Conservation (phyloP, 1,284 basidiomycete species). For the Golubevia pallescens region DNA sequence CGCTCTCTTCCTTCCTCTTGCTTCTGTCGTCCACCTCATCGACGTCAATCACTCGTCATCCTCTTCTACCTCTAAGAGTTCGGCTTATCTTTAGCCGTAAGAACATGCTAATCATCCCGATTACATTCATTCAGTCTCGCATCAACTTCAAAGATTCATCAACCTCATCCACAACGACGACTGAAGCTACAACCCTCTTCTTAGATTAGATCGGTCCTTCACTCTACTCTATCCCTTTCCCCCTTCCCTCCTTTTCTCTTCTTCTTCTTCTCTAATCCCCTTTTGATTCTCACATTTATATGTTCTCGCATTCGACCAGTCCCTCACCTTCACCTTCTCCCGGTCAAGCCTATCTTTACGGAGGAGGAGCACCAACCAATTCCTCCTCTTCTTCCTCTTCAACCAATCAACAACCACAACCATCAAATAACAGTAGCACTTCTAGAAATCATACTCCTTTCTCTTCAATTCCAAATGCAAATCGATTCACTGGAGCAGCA, state of each 20-base stretch:
- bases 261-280: background rate
- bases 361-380: too few species aligned
- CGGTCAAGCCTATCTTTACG: constrained; percentile 46
- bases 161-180: background rate
- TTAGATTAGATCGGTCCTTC: background rate
- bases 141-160: constrained; percentile 1
- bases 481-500: background rate
- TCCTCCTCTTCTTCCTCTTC: constrained; percentile 32
- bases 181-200: constrained; percentile 3
- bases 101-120: too few species aligned
- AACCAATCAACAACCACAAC: constrained; percentile 29
- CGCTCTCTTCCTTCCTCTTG: too few species aligned
- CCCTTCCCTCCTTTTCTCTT: background rate
- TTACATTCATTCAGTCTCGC: too few species aligned
- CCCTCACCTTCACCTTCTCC: constrained; percentile 53
- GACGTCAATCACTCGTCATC: too few species aligned
- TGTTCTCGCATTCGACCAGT: constrained; percentile 34
- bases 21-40: too few species aligned
- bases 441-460: background rate
- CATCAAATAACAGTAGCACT: constrained; percentile 17
- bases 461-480: constrained; percentile 17
- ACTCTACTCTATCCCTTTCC: background rate
- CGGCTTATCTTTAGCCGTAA: too few species aligned
- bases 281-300: too few species aligned
- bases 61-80: too few species aligned